Evolutionary conservation across 2,329 filamentous ascomycete species (phyloP).

Genomic region (Fusarium subglutinans): DNA sequence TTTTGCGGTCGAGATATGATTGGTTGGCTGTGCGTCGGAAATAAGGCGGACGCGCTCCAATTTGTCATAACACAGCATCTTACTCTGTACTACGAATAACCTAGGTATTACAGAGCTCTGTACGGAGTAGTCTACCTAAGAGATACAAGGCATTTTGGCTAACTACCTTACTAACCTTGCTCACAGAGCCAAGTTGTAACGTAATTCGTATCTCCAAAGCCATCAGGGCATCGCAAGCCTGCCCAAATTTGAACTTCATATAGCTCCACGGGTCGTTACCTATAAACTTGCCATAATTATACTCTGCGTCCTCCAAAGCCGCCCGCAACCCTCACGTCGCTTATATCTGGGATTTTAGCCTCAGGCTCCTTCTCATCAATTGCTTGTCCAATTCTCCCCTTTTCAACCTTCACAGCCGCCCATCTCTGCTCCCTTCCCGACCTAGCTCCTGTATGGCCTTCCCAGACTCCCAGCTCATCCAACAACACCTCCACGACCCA

Average conservation of each 20-base stretch:
- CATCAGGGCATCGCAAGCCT: background rate
- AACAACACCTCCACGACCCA: conserved; percentile 63
- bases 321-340: conserved; percentile 4
- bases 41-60: conserved; percentile 10
- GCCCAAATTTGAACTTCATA: background rate
- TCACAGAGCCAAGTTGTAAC: background rate
- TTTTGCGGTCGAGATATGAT: conserved; percentile 43
- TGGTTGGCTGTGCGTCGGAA: conserved; percentile 16
- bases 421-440: conserved; percentile 62
- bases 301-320: conserved; percentile 20
- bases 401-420: conserved; percentile 57
- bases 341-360: background rate
- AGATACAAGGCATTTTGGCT: background rate
- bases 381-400: conserved; percentile 52
- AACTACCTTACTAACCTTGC: too few species aligned
- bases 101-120: background rate
- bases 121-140: too few species aligned
- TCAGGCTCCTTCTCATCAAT: conserved; percentile 41
- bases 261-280: background rate
- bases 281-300: background rate
- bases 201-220: background rate
- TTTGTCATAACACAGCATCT: background rate
- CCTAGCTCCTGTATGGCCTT: conserved; percentile 44
- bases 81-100: background rate
- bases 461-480: conserved; percentile 60